Evolutionary conservation across 1,139 yeast genomes (phyloP).

Genomic region (Saccharomyces hybrid): DNA sequence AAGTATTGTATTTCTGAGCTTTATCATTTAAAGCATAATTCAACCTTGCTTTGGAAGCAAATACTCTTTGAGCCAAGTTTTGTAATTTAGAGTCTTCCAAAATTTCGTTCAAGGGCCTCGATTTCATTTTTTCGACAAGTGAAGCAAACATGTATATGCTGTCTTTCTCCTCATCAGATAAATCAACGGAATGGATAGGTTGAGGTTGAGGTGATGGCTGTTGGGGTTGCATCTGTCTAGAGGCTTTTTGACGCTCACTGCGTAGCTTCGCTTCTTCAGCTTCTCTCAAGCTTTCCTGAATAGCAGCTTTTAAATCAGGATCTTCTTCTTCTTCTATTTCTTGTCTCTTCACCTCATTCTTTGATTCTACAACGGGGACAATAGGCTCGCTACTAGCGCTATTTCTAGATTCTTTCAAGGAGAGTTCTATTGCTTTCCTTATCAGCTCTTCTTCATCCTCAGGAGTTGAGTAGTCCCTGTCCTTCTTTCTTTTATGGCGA

Average conservation of each 20-base stretch:
- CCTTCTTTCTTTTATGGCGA: constrained; percentile 17
- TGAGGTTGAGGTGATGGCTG: constrained; percentile 21
- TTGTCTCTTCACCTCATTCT: constrained; percentile 1
- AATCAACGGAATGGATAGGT: constrained; percentile 45
- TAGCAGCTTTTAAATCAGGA: constrained; percentile 87
- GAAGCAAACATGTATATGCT: constrained; percentile 65
- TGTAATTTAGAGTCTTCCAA: constrained; percentile 56
- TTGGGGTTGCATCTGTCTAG: constrained; percentile 12
- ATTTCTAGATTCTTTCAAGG: constrained; percentile 50
- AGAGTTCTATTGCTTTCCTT: constrained; percentile 68
- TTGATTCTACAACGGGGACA: constrained; percentile 16
- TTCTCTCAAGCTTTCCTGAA: constrained; percentile 84
- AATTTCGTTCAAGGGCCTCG: constrained; percentile 47
- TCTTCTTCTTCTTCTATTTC: constrained; percentile 58
- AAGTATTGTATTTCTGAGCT: constrained; percentile 57
- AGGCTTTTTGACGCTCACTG: constrained; percentile 12
- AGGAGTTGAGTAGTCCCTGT: constrained; percentile 5
- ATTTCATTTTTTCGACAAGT: constrained; percentile 48
- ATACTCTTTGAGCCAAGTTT: constrained; percentile 56
- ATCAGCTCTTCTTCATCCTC: constrained; percentile 69
- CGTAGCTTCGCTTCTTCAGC: constrained; percentile 41
- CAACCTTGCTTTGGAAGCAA: constrained; percentile 66
- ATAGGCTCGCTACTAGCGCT: constrained; percentile 19
- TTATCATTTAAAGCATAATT: constrained; percentile 58
- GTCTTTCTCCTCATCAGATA: constrained; percentile 70